phyloP scores from a whole-genome alignment of 371 early-diverging fungal species.

The Batkoa obscura region DNA sequence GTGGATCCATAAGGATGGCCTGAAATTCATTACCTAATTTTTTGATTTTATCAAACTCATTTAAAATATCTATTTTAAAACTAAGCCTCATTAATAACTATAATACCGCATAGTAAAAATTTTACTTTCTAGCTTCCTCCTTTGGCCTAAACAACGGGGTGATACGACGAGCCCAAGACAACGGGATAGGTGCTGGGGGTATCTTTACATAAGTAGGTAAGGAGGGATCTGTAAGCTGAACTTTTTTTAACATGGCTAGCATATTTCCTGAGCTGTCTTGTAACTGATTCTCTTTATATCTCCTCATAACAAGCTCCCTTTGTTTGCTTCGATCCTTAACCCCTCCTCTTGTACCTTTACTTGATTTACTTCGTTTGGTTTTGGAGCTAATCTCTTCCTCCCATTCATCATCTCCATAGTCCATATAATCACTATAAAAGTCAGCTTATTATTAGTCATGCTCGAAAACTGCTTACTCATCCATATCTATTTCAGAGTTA shows the following conservation, averaged over 20 bases:
- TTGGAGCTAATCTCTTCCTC: constrained; percentile 32
- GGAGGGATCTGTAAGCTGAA: constrained; percentile 34
- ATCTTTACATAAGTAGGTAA: constrained; percentile 75
- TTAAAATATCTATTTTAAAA: background rate
- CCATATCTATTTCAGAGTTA: constrained; percentile 34
- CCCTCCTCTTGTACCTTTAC: constrained; percentile 12
- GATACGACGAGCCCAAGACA: constrained; percentile 69
- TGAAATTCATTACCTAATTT: constrained; percentile 43
- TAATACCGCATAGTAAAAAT: no score
- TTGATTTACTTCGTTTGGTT: constrained; percentile 12
- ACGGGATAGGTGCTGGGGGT: constrained; percentile 59
- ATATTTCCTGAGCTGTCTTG: constrained; percentile 58
- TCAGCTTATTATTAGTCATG: background rate
- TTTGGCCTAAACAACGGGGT: constrained; percentile 14
- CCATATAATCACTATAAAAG: constrained; percentile 40
- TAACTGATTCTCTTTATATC: constrained; percentile 68
- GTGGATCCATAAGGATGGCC: constrained; percentile 82
- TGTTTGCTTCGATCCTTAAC: background rate
- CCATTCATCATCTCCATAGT: constrained; percentile 68
- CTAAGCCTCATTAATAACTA: background rate
- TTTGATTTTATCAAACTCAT: constrained; percentile 14
- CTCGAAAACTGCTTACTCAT: constrained; percentile 26
- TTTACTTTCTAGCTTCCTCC: constrained; percentile 6
- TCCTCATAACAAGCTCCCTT: constrained; percentile 42
- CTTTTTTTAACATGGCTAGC: constrained; percentile 31